Conservation (phyloP, 768 basidiomycete species). For the Termitomyces sp. region DNA sequence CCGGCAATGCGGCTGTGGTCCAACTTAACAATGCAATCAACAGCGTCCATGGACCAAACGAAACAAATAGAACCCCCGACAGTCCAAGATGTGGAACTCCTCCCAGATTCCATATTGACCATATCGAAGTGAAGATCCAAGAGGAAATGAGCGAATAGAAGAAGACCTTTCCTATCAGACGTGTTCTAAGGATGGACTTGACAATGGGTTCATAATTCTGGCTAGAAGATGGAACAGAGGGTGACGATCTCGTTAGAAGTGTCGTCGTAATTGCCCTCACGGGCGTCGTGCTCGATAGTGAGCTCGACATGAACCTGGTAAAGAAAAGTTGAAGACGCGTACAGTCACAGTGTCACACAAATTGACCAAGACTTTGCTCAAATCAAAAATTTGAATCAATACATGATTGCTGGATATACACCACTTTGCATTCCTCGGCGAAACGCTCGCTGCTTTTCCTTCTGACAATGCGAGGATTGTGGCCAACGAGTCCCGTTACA, state of each 20-base stretch:
- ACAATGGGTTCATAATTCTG: conserved; percentile 62
- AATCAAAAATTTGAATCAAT: too few species aligned
- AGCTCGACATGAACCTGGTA: conserved; percentile 9
- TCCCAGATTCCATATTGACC: conserved; percentile 40
- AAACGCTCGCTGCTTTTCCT: too few species aligned
- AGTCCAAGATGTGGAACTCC: conserved; percentile 25
- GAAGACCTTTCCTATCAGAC: conserved; percentile 52
- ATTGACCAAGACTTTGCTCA: too few species aligned
- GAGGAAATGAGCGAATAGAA: conserved; percentile 41
- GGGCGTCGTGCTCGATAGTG: conserved; percentile 27
- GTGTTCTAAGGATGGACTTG: conserved; percentile 54
- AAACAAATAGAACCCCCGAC: conserved; percentile 23
- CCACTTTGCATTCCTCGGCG: too few species aligned
- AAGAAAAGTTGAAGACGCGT: conserved; percentile 8
- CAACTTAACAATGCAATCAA: conserved; percentile 37
- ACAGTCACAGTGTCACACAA: background rate
- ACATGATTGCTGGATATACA: too few species aligned
- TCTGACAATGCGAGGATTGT: too few species aligned
- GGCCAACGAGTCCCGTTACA: too few species aligned
- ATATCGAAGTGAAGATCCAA: conserved; percentile 33
- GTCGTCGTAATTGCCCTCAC: conserved; percentile 44
- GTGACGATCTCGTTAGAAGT: conserved; percentile 42
- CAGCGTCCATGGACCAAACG: conserved; percentile 41
- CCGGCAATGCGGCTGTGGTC: conserved; percentile 49
- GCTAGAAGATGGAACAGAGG: conserved; percentile 49